Conservation (phyloP, 1,284 basidiomycete genomes). For the Phylloboletellus chloephorus region DNA sequence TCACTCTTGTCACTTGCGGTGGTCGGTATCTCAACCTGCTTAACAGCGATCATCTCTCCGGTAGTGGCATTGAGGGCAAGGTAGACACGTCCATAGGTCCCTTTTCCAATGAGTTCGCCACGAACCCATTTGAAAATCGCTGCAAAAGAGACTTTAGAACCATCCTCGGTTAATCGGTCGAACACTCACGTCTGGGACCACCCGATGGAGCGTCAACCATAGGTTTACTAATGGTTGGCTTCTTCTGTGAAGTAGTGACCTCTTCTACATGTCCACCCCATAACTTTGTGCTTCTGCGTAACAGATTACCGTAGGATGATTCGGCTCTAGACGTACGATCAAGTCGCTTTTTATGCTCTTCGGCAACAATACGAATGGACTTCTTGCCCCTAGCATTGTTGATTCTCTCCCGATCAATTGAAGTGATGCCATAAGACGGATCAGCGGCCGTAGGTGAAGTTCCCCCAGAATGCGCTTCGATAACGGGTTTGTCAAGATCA, state of each 20-base stretch:
- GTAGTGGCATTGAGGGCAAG: conserved; percentile 96
- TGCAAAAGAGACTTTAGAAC: conserved; percentile 31
- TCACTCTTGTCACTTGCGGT: conserved; percentile 89
- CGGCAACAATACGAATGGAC: conserved; percentile 89
- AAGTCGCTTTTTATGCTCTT: conserved; percentile 68
- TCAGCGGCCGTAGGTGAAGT: conserved; percentile 74
- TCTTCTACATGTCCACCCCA: conserved; percentile 95
- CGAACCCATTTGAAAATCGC: conserved; percentile 98
- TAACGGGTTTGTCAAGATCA: conserved; percentile 93
- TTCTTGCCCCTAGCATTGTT: conserved; percentile 57
- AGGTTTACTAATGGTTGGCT: conserved; percentile 41
- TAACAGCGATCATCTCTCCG: conserved; percentile 99
- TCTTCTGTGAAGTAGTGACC: conserved; percentile 67
- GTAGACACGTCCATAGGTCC: conserved; percentile 95
- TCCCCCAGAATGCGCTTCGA: conserved; percentile 77
- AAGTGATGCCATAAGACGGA: conserved; percentile 36
- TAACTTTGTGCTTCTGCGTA: conserved; percentile 86
- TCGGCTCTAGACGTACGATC: conserved; percentile 55
- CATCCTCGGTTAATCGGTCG: conserved; percentile 13
- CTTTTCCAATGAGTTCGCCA: conserved; percentile 94
- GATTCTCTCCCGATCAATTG: conserved; percentile 39
- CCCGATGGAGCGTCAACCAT: conserved; percentile 54
- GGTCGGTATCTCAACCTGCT: conserved; percentile 94
- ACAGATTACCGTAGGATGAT: conserved; percentile 44
- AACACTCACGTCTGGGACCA: conserved; percentile 54